Evolutionary conservation across 2,329 filamentous ascomycete species (phyloP).

Genomic region (Ceratocystis cubensis): DNA sequence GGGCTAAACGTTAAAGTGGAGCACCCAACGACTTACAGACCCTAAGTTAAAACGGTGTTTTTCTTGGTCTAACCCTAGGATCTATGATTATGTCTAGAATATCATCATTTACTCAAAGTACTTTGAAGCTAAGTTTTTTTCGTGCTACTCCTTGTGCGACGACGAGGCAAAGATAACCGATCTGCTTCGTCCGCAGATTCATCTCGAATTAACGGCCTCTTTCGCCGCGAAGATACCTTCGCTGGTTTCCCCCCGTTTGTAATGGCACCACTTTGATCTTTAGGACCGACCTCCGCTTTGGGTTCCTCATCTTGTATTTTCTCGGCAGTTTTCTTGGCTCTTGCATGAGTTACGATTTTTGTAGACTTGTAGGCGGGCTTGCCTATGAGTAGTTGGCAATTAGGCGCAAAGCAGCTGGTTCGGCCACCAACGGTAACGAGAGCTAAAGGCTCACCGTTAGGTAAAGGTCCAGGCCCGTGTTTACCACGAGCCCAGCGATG

Average conservation of each 20-base stretch:
- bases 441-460: constrained; percentile 71
- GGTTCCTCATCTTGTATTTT: neutral
- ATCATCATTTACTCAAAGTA: neutral
- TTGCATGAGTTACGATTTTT: neutral
- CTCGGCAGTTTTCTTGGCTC: neutral
- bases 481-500: constrained; percentile 84
- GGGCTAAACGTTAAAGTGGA: neutral
- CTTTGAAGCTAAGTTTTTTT: neutral
- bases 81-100: neutral
- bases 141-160: neutral
- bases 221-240: constrained; percentile 19
- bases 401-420: constrained; percentile 80
- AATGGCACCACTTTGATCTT: neutral
- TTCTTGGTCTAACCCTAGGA: neutral
- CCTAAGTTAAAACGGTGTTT: neutral
- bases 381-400: constrained; percentile 44
- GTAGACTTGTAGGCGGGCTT: neutral
- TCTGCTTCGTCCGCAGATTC: constrained; percentile 23
- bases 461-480: constrained; percentile 56
- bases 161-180: neutral
- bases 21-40: neutral
- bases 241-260: constrained; percentile 16
- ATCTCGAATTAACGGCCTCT: constrained; percentile 25
- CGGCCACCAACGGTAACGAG: constrained; percentile 83
- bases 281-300: neutral